Evolutionary conservation across 2,329 filamentous ascomycete genomes (phyloP).

Genomic region (Nemania bipapillata): DNA sequence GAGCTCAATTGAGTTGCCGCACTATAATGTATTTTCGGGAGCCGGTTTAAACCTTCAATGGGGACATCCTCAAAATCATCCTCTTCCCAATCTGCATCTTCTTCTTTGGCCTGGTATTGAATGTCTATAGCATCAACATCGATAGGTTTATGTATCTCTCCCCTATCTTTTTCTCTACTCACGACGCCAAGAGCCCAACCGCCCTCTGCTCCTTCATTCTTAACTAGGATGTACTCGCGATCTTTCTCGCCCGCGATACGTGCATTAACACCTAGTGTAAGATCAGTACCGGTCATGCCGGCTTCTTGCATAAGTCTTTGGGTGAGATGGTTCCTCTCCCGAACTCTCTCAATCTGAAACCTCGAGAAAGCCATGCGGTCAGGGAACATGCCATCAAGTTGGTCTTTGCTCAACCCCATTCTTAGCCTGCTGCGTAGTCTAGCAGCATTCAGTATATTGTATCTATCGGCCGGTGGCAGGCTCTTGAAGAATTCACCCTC

Average conservation of each 20-base stretch:
- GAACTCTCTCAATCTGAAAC: constrained; percentile 95
- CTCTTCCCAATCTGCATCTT: constrained; percentile 70
- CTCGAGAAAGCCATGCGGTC: constrained; percentile 96
- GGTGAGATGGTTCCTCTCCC: constrained; percentile 91
- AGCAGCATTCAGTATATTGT: constrained; percentile 97
- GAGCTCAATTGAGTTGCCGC: constrained; percentile 44
- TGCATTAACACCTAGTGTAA: constrained; percentile 72
- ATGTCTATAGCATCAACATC: constrained; percentile 79
- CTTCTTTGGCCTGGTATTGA: constrained; percentile 66
- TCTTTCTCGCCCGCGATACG: constrained; percentile 86
- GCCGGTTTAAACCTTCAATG: constrained; percentile 85
- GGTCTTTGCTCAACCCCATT: constrained; percentile 97
- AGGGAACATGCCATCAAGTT: constrained; percentile 95
- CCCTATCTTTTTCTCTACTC: constrained; percentile 81
- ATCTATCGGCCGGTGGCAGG: constrained; percentile 86
- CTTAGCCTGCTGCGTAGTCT: constrained; percentile 85
- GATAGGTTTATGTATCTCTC: constrained; percentile 86
- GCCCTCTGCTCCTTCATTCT: constrained; percentile 93
- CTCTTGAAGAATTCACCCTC: constrained; percentile 95
- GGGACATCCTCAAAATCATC: constrained; percentile 93
- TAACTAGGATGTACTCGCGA: constrained; percentile 93
- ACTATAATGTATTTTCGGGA: constrained; percentile 69
- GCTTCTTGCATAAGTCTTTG: constrained; percentile 94
- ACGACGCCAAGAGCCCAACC: constrained; percentile 97
- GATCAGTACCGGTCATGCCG: constrained; percentile 82